A percentile compares a stretch with the other conserved stretches of the same genome.
phyloP scores from a whole-genome alignment of 108 stramenopile genomes.

The Stephanodiscus triporus region DNA sequence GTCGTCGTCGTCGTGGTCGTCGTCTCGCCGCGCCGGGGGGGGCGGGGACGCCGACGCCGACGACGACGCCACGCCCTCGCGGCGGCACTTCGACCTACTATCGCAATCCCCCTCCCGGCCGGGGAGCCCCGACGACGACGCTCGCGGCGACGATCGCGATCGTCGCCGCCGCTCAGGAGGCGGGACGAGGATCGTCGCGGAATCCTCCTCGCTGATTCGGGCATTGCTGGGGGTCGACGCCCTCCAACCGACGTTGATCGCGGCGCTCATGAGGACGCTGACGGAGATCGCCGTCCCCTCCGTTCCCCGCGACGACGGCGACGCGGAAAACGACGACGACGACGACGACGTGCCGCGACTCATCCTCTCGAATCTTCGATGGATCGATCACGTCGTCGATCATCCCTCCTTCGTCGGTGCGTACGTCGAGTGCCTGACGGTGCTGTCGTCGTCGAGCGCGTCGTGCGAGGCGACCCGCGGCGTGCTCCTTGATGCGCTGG shows the following conservation, averaged over 20 bases:
- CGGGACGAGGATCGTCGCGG: not conserved
- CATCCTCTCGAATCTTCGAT: constrained; percentile 50
- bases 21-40: not conserved
- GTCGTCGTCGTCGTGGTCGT: not conserved
- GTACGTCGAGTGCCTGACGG: constrained; percentile 41
- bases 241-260: constrained; percentile 49
- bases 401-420: constrained; percentile 25
- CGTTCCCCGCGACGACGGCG: not conserved
- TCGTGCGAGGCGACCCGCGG: constrained; percentile 16
- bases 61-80: constrained; percentile 1
- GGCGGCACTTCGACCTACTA: constrained; percentile 15
- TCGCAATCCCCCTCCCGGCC: constrained; percentile 43
- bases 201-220: constrained; percentile 49
- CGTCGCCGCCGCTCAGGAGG: not conserved
- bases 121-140: not conserved
- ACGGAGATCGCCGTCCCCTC: constrained; percentile 31
- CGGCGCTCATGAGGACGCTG: constrained; percentile 37
- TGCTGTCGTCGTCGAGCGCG: constrained; percentile 25
- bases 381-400: constrained; percentile 56
- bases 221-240: constrained; percentile 48
- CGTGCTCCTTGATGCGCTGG: constrained; percentile 46
- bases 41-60: not conserved
- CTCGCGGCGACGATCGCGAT: not conserved
- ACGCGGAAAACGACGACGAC: not conserved
- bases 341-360: constrained; percentile 45